phyloP scores from a whole-genome alignment of 108 stramenopile genomes.

The Aurantiochytrium sp. region DNA sequence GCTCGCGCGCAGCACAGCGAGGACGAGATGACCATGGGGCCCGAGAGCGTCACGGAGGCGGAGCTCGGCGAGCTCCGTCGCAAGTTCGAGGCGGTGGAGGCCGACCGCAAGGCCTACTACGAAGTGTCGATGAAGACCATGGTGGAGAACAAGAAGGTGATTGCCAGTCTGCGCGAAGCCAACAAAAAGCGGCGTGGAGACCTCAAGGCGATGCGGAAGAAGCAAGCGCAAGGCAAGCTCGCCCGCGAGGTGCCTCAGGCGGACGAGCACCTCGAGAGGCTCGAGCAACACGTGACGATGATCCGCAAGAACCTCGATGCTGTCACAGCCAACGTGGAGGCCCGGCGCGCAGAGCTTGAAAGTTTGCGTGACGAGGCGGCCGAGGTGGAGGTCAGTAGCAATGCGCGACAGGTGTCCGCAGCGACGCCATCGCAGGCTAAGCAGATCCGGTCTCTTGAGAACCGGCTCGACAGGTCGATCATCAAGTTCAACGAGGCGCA shows the following conservation, averaged over 20 bases:
- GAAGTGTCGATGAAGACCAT: slow-evolving; percentile 58
- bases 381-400: background rate
- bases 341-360: background rate
- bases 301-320: background rate
- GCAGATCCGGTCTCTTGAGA: slow-evolving; percentile 58
- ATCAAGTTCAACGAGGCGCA: slow-evolving; percentile 75
- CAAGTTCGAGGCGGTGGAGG: slow-evolving; percentile 22
- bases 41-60: background rate
- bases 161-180: slow-evolving; percentile 39
- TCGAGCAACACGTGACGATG: background rate
- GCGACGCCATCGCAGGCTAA: background rate
- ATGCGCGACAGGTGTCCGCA: background rate
- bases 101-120: slow-evolving; percentile 54
- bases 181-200: slow-evolving; percentile 49
- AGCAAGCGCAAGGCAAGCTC: background rate
- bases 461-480: slow-evolving; percentile 61
- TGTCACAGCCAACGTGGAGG: background rate
- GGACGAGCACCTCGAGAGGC: slow-evolving; percentile 33
- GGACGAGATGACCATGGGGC: background rate
- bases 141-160: slow-evolving; percentile 41
- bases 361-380: background rate
- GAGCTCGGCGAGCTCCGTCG: background rate
- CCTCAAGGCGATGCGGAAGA: slow-evolving; percentile 24
- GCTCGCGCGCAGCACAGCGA: too few species aligned
- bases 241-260: slow-evolving; percentile 6